A percentile compares a stretch with the other conserved stretches of the same genome.
These are phyloP conservation scores for Xylaria cubensis DNA, from an alignment of 495 filamentous ascomycete genomes.

Conservation along the genomic window DNA sequence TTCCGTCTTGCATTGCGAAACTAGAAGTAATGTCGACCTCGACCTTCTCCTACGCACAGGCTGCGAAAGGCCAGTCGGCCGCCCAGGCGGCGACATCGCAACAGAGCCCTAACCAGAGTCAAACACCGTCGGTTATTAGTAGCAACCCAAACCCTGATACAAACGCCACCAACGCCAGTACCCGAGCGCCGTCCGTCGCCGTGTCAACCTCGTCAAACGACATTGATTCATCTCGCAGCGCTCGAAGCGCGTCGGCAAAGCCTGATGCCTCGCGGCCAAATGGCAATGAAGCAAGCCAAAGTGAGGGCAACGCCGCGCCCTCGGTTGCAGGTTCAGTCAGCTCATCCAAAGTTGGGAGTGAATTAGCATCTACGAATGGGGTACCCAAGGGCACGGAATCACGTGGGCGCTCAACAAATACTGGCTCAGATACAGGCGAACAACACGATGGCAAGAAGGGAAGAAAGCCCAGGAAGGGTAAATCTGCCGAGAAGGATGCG, in stretches of 20 bases:
- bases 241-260: constrained; percentile 41
- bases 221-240: constrained; percentile 45
- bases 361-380: constrained; percentile 36
- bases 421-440: constrained; percentile 49
- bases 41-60: constrained; percentile 92
- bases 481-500: constrained; percentile 50
- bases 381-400: constrained; percentile 32
- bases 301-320: constrained; percentile 26
- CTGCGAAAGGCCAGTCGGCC: constrained; percentile 73
- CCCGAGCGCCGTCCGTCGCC: constrained; percentile 41
- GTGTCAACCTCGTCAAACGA: constrained; percentile 70
- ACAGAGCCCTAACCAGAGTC: constrained; percentile 69
- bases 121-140: constrained; percentile 68
- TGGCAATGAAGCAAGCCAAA: constrained; percentile 31
- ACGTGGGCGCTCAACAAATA: constrained; percentile 38
- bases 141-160: constrained; percentile 68
- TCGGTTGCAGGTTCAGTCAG: constrained; percentile 32
- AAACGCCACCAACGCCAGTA: constrained; percentile 57
- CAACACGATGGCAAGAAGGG: constrained; percentile 49
- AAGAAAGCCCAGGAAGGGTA: constrained; percentile 57
- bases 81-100: constrained; percentile 52
- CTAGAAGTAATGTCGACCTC: constrained; percentile 47
- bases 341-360: constrained; percentile 28
- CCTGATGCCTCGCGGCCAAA: constrained; percentile 30
- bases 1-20: constrained; percentile 33